A percentile compares a stretch with the other conserved stretches of the same genome.
Conservation (phyloP, 75 land plant species). For the Adiantum capillusveneris region DNA sequence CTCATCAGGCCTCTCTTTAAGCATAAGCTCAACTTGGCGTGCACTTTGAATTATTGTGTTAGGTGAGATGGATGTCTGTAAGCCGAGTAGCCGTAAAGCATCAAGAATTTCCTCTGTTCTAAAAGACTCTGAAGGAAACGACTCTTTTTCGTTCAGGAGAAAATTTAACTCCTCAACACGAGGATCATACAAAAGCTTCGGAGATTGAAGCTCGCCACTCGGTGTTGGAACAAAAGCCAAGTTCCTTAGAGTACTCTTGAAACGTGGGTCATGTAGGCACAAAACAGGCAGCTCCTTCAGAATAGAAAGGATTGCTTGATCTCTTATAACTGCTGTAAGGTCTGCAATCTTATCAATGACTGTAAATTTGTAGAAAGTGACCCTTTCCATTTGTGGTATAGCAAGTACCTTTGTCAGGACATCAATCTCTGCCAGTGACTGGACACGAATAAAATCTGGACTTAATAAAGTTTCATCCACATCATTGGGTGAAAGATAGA, state of each 20-base stretch:
- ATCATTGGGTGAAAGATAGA: constrained; percentile 56
- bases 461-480: constrained; percentile 47
- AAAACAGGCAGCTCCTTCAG: constrained; percentile 75
- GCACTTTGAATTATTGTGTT: constrained; percentile 85
- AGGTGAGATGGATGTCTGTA: constrained; percentile 53
- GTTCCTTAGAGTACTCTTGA: constrained; percentile 44
- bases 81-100: constrained; percentile 62
- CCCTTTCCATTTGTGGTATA: constrained; percentile 46
- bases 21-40: constrained; percentile 43
- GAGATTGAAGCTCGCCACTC: constrained; percentile 47
- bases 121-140: constrained; percentile 66
- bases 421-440: constrained; percentile 45
- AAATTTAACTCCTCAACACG: constrained; percentile 62
- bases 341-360: constrained; percentile 48
- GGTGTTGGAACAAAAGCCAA: constrained; percentile 62
- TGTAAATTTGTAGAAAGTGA: constrained; percentile 49
- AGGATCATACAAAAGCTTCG: constrained; percentile 74
- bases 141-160: constrained; percentile 56
- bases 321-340: constrained; percentile 44
- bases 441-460: constrained; percentile 43
- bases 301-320: constrained; percentile 53
- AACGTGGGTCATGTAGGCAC: constrained; percentile 41
- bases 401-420: constrained; percentile 46
- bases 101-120: constrained; percentile 49
- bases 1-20: constrained; percentile 38